These are phyloP conservation scores for Zasmidium cellare DNA, from an alignment of 2,329 filamentous ascomycete species.

Conservation along the genomic window DNA sequence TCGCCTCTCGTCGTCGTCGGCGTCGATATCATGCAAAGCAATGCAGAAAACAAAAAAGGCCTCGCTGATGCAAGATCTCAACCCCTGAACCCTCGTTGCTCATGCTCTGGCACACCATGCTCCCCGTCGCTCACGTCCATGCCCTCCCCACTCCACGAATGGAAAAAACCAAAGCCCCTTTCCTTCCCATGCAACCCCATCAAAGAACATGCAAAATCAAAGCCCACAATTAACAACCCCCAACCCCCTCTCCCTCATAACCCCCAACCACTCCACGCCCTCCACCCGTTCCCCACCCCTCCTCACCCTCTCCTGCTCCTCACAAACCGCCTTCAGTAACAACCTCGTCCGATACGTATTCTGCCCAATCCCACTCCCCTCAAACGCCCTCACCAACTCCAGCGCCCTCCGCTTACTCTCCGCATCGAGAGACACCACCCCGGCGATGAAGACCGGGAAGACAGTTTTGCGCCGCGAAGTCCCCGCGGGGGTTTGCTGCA, in stretches of 20 bases:
- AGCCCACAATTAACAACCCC: constrained; percentile 55
- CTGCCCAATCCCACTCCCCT: constrained; percentile 48
- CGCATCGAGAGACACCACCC: constrained; percentile 43
- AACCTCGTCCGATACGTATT: constrained; percentile 48
- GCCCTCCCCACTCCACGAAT: neutral
- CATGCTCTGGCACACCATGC: no score
- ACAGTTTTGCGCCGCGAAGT: no score
- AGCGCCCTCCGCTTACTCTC: constrained; percentile 49
- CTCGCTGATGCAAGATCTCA: no score
- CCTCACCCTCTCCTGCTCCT: constrained; percentile 47
- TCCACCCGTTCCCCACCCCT: constrained; percentile 42
- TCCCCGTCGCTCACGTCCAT: no score
- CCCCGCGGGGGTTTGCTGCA: constrained; percentile 40
- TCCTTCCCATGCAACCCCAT: no score
- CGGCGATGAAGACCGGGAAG: constrained; percentile 58
- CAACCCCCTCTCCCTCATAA: constrained; percentile 48
- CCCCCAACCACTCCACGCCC: constrained; percentile 52
- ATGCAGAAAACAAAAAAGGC: no score
- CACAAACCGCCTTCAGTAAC: constrained; percentile 49
- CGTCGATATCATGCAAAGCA: no score
- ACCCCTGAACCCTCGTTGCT: no score
- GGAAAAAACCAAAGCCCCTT: no score
- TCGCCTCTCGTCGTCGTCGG: no score
- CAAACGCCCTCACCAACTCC: constrained; percentile 50
- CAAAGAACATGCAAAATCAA: constrained; percentile 27